A percentile compares a stretch with the other conserved stretches of the same genome.
These are phyloP conservation scores for Globisporangium ultimum DNA, from an alignment of 352 stramenopile species.

Conservation along the genomic window DNA sequence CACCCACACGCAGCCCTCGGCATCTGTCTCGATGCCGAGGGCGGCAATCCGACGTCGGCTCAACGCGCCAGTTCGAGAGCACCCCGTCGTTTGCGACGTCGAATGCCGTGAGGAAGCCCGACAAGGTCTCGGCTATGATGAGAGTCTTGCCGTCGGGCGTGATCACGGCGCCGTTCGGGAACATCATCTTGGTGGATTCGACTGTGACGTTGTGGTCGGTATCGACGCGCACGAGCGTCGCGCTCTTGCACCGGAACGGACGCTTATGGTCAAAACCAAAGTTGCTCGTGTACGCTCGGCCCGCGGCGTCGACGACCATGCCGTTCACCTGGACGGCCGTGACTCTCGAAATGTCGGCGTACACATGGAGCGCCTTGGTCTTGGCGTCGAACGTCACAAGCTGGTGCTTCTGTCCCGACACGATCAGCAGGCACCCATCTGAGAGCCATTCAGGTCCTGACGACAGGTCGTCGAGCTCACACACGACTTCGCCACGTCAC, in stretches of 20 bases:
- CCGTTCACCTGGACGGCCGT: constrained; percentile 57
- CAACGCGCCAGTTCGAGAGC: constrained; percentile 51
- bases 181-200: constrained; percentile 54
- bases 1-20: constrained; percentile 63
- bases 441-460: constrained; percentile 63
- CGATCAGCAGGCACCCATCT: constrained; percentile 58
- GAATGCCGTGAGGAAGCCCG: constrained; percentile 48
- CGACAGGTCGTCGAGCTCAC: constrained; percentile 41
- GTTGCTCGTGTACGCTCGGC: constrained; percentile 55
- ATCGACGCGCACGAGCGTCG: constrained; percentile 55
- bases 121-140: constrained; percentile 67
- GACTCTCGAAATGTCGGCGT: constrained; percentile 48
- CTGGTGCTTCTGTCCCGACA: constrained; percentile 34
- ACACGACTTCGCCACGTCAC: constrained; percentile 33
- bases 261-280: constrained; percentile 57
- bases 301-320: constrained; percentile 46
- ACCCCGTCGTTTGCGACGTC: constrained; percentile 48
- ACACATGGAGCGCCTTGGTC: constrained; percentile 27
- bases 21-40: constrained; percentile 61
- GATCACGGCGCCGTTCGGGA: constrained; percentile 71
- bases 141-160: constrained; percentile 70
- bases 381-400: constrained; percentile 40
- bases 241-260: constrained; percentile 28
- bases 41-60: constrained; percentile 41
- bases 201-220: constrained; percentile 41